Conservation (phyloP, 2,329 filamentous ascomycete genomes). For the Paraphoma chrysanthemicola region DNA sequence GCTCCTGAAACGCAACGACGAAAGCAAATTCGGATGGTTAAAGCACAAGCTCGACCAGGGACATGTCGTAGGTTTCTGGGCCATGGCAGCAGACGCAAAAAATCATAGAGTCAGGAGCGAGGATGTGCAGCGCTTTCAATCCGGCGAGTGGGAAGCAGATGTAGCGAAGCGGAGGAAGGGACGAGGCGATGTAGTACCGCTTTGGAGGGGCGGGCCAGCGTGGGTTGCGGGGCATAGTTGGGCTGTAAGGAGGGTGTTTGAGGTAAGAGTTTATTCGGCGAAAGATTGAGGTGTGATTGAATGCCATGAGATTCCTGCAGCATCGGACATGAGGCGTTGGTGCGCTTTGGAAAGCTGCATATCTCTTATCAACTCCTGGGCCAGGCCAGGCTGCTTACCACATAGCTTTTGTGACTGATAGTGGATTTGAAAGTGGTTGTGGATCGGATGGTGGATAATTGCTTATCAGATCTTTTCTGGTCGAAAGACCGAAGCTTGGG, state of each 20-base stretch:
- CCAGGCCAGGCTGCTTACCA: no score
- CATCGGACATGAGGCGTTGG: no score
- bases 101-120: constrained; percentile 26
- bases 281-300: constrained; percentile 6
- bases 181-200: constrained; percentile 22
- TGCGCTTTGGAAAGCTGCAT: no score
- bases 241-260: constrained; percentile 25
- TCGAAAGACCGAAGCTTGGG: not conserved
- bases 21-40: constrained; percentile 14
- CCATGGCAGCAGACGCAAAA: constrained; percentile 21
- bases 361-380: no score
- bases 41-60: constrained; percentile 27
- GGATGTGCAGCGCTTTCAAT: constrained; percentile 27
- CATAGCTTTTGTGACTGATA: no score
- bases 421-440: no score
- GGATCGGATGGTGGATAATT: no score
- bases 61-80: constrained; percentile 29
- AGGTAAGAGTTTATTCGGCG: constrained; percentile 23
- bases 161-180: constrained; percentile 17
- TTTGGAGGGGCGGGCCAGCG: constrained; percentile 32
- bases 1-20: constrained; percentile 8
- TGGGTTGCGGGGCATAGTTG: constrained; percentile 27
- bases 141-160: constrained; percentile 27
- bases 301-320: not conserved
- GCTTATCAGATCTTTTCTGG: not conserved